A percentile compares a stretch with the other conserved stretches of the same genome.
phyloP scores from a whole-genome alignment of 805 yeast species.

The Starmerella scarabaei region DNA sequence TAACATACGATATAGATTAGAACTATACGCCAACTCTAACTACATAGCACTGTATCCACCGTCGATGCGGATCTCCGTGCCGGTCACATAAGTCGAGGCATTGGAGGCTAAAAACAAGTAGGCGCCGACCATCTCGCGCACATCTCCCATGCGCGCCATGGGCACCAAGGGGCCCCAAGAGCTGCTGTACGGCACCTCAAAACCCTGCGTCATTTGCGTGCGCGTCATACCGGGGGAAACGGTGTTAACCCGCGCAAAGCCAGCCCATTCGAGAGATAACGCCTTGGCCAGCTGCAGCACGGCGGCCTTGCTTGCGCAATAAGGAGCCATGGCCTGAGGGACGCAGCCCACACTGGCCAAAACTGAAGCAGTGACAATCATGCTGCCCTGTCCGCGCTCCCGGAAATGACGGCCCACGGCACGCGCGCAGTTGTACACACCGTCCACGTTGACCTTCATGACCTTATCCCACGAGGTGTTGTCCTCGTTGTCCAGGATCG shows the following conservation, averaged over 20 bases:
- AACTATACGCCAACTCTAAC: too few relatives aligned
- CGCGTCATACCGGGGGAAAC: constrained; percentile 75
- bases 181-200: constrained; percentile 34
- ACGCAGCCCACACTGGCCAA: constrained; percentile 76
- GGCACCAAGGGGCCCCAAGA: constrained; percentile 34
- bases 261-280: constrained; percentile 78
- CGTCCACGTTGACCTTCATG: constrained; percentile 62
- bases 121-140: constrained; percentile 69
- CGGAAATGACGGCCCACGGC: constrained; percentile 62
- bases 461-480: constrained; percentile 57
- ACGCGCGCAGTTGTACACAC: constrained; percentile 71
- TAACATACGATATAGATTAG: too few relatives aligned
- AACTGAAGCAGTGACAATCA: constrained; percentile 80
- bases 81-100: constrained; percentile 70
- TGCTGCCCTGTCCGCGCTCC: constrained; percentile 62
- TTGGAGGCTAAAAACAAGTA: constrained; percentile 68
- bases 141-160: constrained; percentile 43
- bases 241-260: constrained; percentile 67
- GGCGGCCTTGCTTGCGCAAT: constrained; percentile 79
- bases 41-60: constrained; percentile 57
- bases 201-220: constrained; percentile 47
- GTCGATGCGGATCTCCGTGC: constrained; percentile 62
- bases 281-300: constrained; percentile 63
- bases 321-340: constrained; percentile 77
- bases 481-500: constrained; percentile 38